phyloP scores from a whole-genome alignment of 164 flowering plant species.

The Platanus orientalis region DNA sequence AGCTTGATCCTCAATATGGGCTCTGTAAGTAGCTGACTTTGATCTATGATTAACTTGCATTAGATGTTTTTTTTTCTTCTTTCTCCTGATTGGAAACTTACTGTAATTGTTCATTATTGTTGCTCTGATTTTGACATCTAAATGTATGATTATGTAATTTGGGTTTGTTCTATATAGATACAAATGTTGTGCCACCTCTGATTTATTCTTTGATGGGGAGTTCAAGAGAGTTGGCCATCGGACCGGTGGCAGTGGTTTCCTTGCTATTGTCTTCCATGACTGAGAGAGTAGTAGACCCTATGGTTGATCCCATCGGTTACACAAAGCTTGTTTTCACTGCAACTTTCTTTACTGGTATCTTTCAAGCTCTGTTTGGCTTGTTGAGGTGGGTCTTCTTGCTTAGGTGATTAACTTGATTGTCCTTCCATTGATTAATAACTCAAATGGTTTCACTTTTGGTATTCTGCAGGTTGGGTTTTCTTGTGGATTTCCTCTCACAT shows the following conservation, averaged over 20 bases:
- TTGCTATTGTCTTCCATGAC: conserved; percentile 59
- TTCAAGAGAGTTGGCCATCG: conserved; percentile 83
- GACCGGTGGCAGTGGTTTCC: conserved; percentile 90
- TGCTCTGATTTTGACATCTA: no score
- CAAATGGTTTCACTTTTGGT: no score
- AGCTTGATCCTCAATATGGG: conserved; percentile 85
- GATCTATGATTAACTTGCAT: no score
- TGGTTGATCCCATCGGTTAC: conserved; percentile 53
- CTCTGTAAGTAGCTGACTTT: conserved; percentile 60
- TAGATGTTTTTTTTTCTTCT: no score
- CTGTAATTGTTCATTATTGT: no score
- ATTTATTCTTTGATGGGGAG: conserved; percentile 83
- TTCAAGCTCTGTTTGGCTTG: conserved; percentile 69
- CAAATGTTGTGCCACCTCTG: conserved; percentile 81
- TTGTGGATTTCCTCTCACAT: conserved; percentile 84
- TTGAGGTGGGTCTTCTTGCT: conserved; percentile 40
- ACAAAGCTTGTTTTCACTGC: conserved; percentile 56
- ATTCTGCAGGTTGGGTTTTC: conserved; percentile 66
- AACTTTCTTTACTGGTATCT: conserved; percentile 76
- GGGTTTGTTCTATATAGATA: conserved; percentile 35
- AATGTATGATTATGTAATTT: conserved; percentile 4
- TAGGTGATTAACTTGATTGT: no score
- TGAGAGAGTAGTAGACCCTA: conserved; percentile 51
- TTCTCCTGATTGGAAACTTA: no score
- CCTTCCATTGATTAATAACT: no score